These are phyloP conservation scores for Aspergillus fischeri DNA, from an alignment of 2,329 filamentous ascomycete genomes.

Conservation along the genomic window DNA sequence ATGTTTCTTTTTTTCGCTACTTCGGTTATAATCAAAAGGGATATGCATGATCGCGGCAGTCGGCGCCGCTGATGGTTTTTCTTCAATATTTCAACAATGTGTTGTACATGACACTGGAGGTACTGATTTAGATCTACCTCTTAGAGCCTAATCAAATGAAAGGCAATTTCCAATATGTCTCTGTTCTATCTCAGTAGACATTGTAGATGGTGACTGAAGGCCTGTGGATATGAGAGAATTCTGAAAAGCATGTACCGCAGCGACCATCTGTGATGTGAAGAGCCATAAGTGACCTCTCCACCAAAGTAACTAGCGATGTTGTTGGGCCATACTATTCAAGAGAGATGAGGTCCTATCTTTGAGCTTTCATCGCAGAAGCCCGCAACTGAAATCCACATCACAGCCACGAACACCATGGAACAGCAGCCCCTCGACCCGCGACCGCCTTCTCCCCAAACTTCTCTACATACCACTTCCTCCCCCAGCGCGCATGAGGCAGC, in stretches of 20 bases:
- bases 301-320: not conserved
- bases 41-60: slow-evolving; percentile 13
- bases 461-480: slow-evolving; percentile 79
- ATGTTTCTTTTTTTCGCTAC: slow-evolving; percentile 11
- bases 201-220: not conserved
- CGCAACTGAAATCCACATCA: slow-evolving; percentile 14
- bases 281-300: too few relatives aligned
- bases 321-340: not conserved
- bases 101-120: slow-evolving; percentile 18
- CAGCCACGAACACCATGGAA: slow-evolving; percentile 51
- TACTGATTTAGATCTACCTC: slow-evolving; percentile 6
- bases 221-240: too few relatives aligned
- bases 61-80: slow-evolving; percentile 16
- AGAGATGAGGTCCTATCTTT: not conserved
- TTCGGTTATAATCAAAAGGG: slow-evolving; percentile 8
- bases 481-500: slow-evolving; percentile 78
- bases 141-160: slow-evolving; percentile 9
- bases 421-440: slow-evolving; percentile 67
- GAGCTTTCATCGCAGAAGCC: not conserved
- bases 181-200: not conserved
- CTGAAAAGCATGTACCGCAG: too few relatives aligned
- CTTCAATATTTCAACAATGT: slow-evolving; percentile 37
- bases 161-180: not conserved
- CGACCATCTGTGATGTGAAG: not conserved
- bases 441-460: slow-evolving; percentile 84